Conservation (phyloP, 108 stramenopile species). For the Fistulifera pelliculosa region DNA sequence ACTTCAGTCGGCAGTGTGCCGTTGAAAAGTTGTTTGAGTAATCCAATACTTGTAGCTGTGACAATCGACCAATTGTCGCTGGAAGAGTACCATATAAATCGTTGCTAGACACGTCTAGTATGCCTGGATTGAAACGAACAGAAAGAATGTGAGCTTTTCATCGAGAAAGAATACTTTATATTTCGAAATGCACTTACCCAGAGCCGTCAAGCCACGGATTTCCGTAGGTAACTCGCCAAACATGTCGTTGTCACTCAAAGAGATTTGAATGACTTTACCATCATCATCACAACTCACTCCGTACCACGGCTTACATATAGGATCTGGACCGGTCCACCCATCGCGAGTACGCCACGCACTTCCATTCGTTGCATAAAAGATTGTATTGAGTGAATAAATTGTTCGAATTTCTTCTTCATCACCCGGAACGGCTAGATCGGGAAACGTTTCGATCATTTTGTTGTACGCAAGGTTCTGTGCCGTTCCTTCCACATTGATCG, state of each 20-base stretch:
- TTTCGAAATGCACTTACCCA: no score
- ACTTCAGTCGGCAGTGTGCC: constrained; percentile 4
- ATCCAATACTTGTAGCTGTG: constrained; percentile 2
- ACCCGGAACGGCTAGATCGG: constrained; percentile 1
- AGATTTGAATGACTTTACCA: neutral
- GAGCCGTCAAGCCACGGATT: neutral
- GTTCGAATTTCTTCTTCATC: neutral
- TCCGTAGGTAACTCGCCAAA: constrained; percentile 1
- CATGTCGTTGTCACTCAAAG: neutral
- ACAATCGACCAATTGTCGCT: neutral
- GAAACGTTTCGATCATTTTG: neutral
- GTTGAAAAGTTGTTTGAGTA: neutral
- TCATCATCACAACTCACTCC: neutral
- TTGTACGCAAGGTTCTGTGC: neutral
- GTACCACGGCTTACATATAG: constrained; percentile 1
- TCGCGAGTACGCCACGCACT: neutral
- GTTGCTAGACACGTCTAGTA: neutral
- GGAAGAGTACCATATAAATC: constrained; percentile 4
- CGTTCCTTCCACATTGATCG: constrained; percentile 2
- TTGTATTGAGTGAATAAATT: constrained; percentile 4
- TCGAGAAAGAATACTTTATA: no score
- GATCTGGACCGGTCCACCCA: constrained; percentile 7
- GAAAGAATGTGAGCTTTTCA: neutral
- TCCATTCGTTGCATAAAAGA: constrained; percentile 9
- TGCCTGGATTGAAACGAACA: neutral